Evolutionary conservation across 1,284 basidiomycete genomes (phyloP).

Genomic region (Irpex sp.): DNA sequence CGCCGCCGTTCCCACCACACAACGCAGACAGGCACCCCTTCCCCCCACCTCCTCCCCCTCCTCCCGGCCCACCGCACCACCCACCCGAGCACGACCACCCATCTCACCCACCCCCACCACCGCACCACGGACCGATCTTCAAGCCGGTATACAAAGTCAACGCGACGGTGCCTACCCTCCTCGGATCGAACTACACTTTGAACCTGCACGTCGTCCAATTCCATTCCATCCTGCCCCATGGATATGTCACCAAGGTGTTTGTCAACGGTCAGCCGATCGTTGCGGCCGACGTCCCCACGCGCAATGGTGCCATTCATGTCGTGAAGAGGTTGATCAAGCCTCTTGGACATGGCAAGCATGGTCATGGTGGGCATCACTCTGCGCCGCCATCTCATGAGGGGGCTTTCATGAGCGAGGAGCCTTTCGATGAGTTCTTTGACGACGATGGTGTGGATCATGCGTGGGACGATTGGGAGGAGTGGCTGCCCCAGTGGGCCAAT

Average conservation of each 20-base stretch:
- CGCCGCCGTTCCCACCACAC: conserved; percentile 1
- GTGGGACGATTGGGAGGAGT: conserved; percentile 65
- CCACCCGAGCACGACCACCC: conserved; percentile 4
- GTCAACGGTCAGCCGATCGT: conserved; percentile 49
- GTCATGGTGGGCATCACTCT: not conserved
- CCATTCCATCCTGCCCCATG: conserved; percentile 34
- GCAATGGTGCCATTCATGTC: conserved; percentile 64
- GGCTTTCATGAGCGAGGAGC: not conserved
- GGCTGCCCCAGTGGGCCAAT: conserved; percentile 38
- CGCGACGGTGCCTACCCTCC: conserved; percentile 43
- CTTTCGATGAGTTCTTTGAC: conserved; percentile 2
- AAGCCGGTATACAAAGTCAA: conserved; percentile 39
- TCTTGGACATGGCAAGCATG: not conserved
- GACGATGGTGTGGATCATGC: conserved; percentile 25
- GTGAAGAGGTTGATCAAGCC: conserved; percentile 52
- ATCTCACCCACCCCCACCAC: conserved; percentile 10
- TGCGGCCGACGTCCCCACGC: conserved; percentile 49
- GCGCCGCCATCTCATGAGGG: not conserved
- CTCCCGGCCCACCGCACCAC: not conserved
- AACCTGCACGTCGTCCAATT: conserved; percentile 49
- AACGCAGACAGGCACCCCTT: not conserved
- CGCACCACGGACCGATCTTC: conserved; percentile 22
- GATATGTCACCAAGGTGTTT: conserved; percentile 42
- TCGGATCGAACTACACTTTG: conserved; percentile 42
- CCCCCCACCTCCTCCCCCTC: not conserved